Base-by-base conservation (phyloP, 495 filamentous ascomycete species). In the Podospora pseudoanserina region DNA sequence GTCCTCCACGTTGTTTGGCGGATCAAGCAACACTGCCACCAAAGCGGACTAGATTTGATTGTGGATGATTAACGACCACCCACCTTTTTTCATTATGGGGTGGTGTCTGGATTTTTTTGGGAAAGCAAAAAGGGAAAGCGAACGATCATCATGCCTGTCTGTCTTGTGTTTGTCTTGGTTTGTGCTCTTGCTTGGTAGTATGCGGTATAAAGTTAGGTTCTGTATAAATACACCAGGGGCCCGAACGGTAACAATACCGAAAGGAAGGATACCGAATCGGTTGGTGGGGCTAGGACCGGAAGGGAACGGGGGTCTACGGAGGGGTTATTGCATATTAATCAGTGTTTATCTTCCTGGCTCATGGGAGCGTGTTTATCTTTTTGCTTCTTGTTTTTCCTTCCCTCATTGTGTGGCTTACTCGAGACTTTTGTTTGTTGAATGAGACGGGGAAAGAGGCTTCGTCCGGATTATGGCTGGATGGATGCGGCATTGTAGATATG, bases 21-120 rank as follows among this genome's bases (percentile, higher is more conserved):
- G 18, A 30, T 18, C 23, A 0, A 49, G 60, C 5, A 68, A 60
- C n/a, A 67, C 58, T 32, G 62, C 62, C 16, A 60, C 58, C 53
- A 73, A 71, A 68, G 63, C 34, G 3, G 71, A 73, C 32, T 70
- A 66, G 64, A 32, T 23, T 60, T 27, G 59, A 27, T 32, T 28
- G 58, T 15, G 9, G 32, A 61, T 28, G 27, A 32, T 28, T 18
- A 61, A 61, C 20, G 39, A 49, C 39, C 39, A 16, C 39, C 39
- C 39, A 49, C 39, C 39, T 49, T 49, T 49, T 49, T 49, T 49
- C 39, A 16, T 49, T 49, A 49, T 49, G 9, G 39, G 39, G 39
- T 49, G 39, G 39, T 13, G 39, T 49, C 39, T 49, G 39, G 39
- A 49, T 49, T 49, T 49, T 49, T 49, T 49, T 49, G 39, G 39